These are phyloP conservation scores for Angophora floribunda DNA, from an alignment of 345 rosid genomes.

Conservation along the genomic window DNA sequence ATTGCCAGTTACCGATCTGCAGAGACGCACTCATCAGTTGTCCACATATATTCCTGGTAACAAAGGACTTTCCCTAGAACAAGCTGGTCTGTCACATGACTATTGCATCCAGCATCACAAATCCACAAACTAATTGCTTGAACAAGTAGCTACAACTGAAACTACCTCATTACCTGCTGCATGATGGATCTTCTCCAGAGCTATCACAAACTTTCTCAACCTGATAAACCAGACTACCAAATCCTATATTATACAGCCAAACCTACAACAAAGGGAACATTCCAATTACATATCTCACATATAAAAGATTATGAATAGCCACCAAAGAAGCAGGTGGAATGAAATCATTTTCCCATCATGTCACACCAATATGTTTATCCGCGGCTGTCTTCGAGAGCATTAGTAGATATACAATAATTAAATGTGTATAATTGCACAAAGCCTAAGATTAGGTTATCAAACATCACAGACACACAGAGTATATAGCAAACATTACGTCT, in stretches of 20 bases:
- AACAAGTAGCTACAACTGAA: not conserved
- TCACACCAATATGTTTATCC: not conserved
- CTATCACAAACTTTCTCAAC: conserved; percentile 4
- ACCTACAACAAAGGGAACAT: conserved; percentile 18
- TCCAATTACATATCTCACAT: not conserved
- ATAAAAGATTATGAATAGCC: not conserved
- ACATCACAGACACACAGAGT: not conserved
- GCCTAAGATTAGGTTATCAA: not conserved
- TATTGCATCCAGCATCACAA: not conserved
- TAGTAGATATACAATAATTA: not conserved
- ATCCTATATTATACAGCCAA: conserved; percentile 43
- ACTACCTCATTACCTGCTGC: conserved; percentile 46
- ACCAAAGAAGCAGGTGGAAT: not conserved
- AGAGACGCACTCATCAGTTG: not conserved
- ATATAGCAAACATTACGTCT: not conserved
- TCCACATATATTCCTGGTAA: not conserved
- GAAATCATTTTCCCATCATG: not conserved
- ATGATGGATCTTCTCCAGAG: conserved; percentile 77
- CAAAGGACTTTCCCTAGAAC: not conserved
- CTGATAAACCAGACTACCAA: conserved; percentile 42
- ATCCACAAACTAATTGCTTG: not conserved
- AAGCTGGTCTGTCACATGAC: not conserved
- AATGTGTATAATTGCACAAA: not conserved
- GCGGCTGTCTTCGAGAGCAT: not conserved
- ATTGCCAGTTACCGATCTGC: not conserved